Evolutionary conservation across 2,329 filamentous ascomycete species (phyloP).

Genomic region (Xylaria sp.): DNA sequence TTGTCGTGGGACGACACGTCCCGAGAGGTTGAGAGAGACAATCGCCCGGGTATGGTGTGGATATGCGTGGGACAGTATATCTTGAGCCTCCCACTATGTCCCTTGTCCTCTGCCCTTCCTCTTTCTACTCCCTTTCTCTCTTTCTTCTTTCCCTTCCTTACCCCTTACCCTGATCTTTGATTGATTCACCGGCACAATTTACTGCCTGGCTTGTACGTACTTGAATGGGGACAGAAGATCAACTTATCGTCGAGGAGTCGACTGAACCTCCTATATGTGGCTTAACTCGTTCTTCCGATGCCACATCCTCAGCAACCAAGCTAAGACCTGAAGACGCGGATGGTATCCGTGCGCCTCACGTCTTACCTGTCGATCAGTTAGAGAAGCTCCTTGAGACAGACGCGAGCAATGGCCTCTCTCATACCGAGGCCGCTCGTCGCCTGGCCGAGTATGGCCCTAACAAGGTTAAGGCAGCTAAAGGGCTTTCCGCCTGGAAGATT

Average conservation of each 20-base stretch:
- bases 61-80: conserved; percentile 27
- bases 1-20: conserved; percentile 31
- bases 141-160: conserved; percentile 25
- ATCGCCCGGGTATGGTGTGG: conserved; percentile 11
- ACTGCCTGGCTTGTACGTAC: conserved; percentile 38
- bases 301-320: conserved; percentile 32
- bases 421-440: conserved; percentile 70
- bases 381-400: conserved; percentile 54
- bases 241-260: conserved; percentile 49
- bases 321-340: conserved; percentile 2
- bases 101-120: conserved; percentile 27
- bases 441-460: conserved; percentile 75
- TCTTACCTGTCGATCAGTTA: conserved; percentile 45
- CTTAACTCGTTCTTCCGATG: conserved; percentile 37
- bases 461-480: conserved; percentile 75
- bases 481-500: conserved; percentile 78
- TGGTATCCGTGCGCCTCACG: conserved; percentile 44
- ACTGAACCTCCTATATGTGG: conserved; percentile 51
- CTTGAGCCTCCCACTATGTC: conserved; percentile 35
- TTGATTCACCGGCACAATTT: conserved; percentile 10
- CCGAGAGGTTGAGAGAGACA: conserved; percentile 18
- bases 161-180: conserved; percentile 1
- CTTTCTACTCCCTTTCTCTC: conserved; percentile 23
- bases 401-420: conserved; percentile 68
- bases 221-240: conserved; percentile 50